A percentile compares a stretch with the other conserved stretches of the same genome.
Evolutionary conservation across 73 alveolate species (phyloP).

Genomic region (Stentor roeselii): DNA sequence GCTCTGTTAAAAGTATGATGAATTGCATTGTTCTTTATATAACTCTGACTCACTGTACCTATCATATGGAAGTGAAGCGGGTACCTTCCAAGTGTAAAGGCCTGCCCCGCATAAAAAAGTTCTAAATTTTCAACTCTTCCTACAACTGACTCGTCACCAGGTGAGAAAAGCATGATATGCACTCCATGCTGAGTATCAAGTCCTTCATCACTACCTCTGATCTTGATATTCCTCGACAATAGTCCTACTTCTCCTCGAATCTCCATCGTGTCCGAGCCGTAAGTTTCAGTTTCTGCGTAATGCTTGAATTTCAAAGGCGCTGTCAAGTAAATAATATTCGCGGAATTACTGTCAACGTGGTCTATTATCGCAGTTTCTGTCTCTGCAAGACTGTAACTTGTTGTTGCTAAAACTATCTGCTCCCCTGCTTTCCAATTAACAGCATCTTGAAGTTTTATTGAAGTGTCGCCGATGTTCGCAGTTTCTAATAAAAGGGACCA

Average conservation of each 20-base stretch:
- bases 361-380: slow-evolving; percentile 62
- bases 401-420: slow-evolving; percentile 66
- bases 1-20: slow-evolving; percentile 80
- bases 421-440: slow-evolving; percentile 84
- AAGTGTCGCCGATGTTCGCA: slow-evolving; percentile 46
- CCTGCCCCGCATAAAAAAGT: slow-evolving; percentile 73
- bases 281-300: slow-evolving; percentile 1
- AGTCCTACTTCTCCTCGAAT: slow-evolving; percentile 93
- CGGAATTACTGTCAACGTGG: slow-evolving; percentile 26
- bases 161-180: slow-evolving; percentile 52
- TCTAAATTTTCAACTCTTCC: slow-evolving; percentile 63
- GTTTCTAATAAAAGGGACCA: slow-evolving; percentile 78
- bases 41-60: slow-evolving; percentile 66
- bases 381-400: slow-evolving; percentile 49
- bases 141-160: slow-evolving; percentile 21
- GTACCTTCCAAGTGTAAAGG: slow-evolving; percentile 76
- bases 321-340: slow-evolving; percentile 31
- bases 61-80: slow-evolving; percentile 79
- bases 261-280: slow-evolving; percentile 30
- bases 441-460: slow-evolving; percentile 36
- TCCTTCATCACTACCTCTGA: slow-evolving; percentile 70
- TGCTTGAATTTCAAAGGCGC: slow-evolving; percentile 49
- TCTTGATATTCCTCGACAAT: slow-evolving; percentile 68
- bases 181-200: slow-evolving; percentile 59
- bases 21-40: slow-evolving; percentile 69